These are phyloP conservation scores for Gynostemma pentaphyllum DNA, from an alignment of 306 rosid species.

Conservation along the genomic window DNA sequence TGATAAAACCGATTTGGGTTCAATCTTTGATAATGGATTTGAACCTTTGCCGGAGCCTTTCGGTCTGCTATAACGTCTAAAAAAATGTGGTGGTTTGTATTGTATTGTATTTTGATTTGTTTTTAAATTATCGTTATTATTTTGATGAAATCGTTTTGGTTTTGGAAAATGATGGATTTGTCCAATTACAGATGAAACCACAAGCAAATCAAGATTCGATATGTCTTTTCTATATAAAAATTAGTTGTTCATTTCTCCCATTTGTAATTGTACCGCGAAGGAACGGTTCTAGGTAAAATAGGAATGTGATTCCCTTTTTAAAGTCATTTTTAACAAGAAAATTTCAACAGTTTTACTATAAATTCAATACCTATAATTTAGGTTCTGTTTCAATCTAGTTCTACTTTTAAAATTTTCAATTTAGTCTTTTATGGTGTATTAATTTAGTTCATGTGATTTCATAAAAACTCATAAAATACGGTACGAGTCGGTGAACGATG, in stretches of 20 bases:
- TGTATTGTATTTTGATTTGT: conserved; percentile 14
- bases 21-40: conserved; percentile 77
- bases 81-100: conserved; percentile 18
- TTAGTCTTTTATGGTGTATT: too few species aligned
- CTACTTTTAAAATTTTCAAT: too few species aligned
- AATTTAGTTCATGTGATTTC: too few species aligned
- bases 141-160: conserved; percentile 11
- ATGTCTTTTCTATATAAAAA: conserved; percentile 22
- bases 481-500: too few species aligned
- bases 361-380: too few species aligned
- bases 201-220: conserved; percentile 28
- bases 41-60: conserved; percentile 91
- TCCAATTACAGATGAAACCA: conserved; percentile 21
- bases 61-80: conserved; percentile 52
- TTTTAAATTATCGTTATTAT: conserved; percentile 13
- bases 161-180: conserved; percentile 30
- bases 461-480: too few species aligned
- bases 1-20: conserved; percentile 57
- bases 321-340: too few species aligned
- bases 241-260: neutral
- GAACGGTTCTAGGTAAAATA: too few species aligned
- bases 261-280: neutral
- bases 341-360: too few species aligned
- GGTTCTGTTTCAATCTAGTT: too few species aligned
- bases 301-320: too few species aligned